Evolutionary conservation across 305 asterid genomes (phyloP).

Genomic region (Fraxinus greggii): DNA sequence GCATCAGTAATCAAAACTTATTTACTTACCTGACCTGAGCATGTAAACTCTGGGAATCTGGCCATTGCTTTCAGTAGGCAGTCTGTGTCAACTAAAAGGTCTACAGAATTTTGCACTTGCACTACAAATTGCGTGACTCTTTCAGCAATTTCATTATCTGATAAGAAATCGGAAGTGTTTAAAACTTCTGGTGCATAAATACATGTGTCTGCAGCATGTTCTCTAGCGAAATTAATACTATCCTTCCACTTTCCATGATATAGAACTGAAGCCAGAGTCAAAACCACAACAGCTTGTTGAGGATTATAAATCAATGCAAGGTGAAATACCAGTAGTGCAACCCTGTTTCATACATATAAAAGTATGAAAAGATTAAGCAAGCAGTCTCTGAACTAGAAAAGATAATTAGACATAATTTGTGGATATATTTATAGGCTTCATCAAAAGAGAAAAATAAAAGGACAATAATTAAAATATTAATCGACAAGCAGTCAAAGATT

Average conservation of each 20-base stretch:
- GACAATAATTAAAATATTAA: background rate
- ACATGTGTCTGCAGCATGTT: conserved; percentile 45
- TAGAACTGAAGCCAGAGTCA: conserved; percentile 82
- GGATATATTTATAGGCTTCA: conserved; percentile 5
- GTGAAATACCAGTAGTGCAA: conserved; percentile 75
- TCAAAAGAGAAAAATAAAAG: background rate
- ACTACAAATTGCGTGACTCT: conserved; percentile 47
- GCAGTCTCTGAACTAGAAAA: conserved; percentile 20
- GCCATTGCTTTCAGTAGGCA: conserved; percentile 54
- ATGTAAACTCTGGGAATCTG: conserved; percentile 55
- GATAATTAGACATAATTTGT: conserved; percentile 12
- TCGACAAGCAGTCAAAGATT: background rate
- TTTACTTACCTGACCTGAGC: conserved; percentile 64
- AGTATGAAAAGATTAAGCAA: conserved; percentile 21
- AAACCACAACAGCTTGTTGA: conserved; percentile 55
- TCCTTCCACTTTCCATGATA: conserved; percentile 61
- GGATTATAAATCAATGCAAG: conserved; percentile 58
- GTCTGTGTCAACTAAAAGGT: conserved; percentile 41
- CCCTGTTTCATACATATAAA: conserved; percentile 50
- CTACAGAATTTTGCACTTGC: conserved; percentile 48
- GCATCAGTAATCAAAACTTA: conserved; percentile 15
- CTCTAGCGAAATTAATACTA: conserved; percentile 62
- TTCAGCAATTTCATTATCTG: conserved; percentile 70
- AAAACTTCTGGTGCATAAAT: conserved; percentile 57
- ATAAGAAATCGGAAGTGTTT: conserved; percentile 37